Percentiles rank a stretch among this genome's conserved stretches.
These are phyloP conservation scores for Ormosia emarginata DNA, from an alignment of 306 rosid species.

Conservation along the genomic window DNA sequence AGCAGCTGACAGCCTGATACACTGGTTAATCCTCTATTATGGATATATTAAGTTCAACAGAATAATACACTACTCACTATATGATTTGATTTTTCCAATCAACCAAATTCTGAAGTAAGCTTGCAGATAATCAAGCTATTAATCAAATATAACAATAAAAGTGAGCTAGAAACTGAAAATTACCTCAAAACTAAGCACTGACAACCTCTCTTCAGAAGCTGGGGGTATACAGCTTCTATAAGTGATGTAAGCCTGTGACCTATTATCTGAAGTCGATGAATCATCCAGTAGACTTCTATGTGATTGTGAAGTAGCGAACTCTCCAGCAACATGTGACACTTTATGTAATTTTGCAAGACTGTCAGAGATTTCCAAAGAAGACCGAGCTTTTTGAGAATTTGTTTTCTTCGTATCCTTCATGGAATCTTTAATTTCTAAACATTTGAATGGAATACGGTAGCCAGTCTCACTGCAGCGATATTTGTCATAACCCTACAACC, in stretches of 20 bases:
- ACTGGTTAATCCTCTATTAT: not conserved
- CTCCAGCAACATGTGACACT: slow-evolving; percentile 29
- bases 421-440: slow-evolving; percentile 55
- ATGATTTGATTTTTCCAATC: slow-evolving; percentile 8
- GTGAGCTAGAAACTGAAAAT: not conserved
- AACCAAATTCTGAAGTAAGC: slow-evolving; percentile 1
- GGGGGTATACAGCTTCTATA: slow-evolving; percentile 84
- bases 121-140: not conserved
- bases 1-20: not conserved
- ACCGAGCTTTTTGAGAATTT: slow-evolving; percentile 34
- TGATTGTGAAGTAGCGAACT: slow-evolving; percentile 23
- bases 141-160: not conserved
- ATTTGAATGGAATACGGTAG: slow-evolving; percentile 85
- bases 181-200: slow-evolving; percentile 85
- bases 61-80: not conserved
- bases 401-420: slow-evolving; percentile 27
- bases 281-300: slow-evolving; percentile 52
- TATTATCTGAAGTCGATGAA: slow-evolving; percentile 34
- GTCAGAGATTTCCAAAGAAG: slow-evolving; percentile 43
- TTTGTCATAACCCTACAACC: slow-evolving; percentile 57
- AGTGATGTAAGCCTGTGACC: slow-evolving; percentile 58
- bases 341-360: slow-evolving; percentile 18
- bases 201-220: slow-evolving; percentile 67
- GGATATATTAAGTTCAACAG: slow-evolving; percentile 17
- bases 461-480: slow-evolving; percentile 95